A percentile compares a stretch with the other conserved stretches of the same genome.
Conservation (phyloP, 768 basidiomycete species). For the Russula sp. region DNA sequence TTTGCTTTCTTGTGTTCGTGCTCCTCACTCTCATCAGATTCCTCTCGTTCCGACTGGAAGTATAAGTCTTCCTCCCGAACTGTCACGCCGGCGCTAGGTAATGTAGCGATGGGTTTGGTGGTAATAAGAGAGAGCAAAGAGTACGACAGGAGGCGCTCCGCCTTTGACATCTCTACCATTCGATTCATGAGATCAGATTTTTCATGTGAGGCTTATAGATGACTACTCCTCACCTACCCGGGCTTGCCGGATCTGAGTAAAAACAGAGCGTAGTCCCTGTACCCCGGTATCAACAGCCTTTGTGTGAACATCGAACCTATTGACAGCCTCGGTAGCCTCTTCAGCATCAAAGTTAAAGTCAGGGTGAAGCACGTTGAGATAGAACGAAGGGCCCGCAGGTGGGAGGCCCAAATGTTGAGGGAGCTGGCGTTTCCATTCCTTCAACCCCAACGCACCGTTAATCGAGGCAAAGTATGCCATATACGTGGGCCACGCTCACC, state of each 20-base stretch:
- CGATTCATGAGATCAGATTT: background rate
- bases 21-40: slow-evolving; percentile 24
- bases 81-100: slow-evolving; percentile 35
- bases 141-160: slow-evolving; percentile 66
- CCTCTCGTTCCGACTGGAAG: slow-evolving; percentile 43
- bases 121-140: slow-evolving; percentile 70
- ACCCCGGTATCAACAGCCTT: slow-evolving; percentile 62
- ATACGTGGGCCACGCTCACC: slow-evolving; percentile 37
- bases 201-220: background rate
- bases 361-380: slow-evolving; percentile 74
- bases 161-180: slow-evolving; percentile 66
- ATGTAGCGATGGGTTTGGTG: slow-evolving; percentile 49
- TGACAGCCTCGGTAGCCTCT: slow-evolving; percentile 53
- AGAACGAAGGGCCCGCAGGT: slow-evolving; percentile 69
- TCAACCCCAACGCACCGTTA: slow-evolving; percentile 1
- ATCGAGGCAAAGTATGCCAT: background rate
- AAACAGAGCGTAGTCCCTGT: slow-evolving; percentile 55
- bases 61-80: slow-evolving; percentile 23
- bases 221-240: slow-evolving; percentile 46
- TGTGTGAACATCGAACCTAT: slow-evolving; percentile 59
- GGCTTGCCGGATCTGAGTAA: slow-evolving; percentile 55
- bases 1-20: slow-evolving; percentile 31
- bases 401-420: slow-evolving; percentile 54
- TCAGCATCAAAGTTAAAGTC: slow-evolving; percentile 75
- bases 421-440: slow-evolving; percentile 69